Base-by-base conservation (phyloP, 108 stramenopile species). In the Craspedostauros australis region DNA sequence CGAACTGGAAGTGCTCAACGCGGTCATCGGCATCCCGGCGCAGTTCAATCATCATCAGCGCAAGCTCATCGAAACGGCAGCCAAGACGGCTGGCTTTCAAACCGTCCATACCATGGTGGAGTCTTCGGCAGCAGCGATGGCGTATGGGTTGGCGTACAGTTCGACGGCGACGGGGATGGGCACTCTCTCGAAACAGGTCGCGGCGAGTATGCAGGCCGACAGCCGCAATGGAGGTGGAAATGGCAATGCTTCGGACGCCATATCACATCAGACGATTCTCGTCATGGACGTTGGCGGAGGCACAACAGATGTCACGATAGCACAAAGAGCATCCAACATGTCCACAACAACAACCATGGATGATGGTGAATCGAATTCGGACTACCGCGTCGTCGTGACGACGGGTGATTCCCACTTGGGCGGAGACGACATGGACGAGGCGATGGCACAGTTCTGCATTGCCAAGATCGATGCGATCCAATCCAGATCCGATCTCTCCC, bases 261-360 rank as follows among this genome's bases (percentile, higher is more conserved):
- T n/a, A n/a, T n/a, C n/a, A n/a, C n/a, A n/a, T n/a, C n/a, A n/a
- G n/a, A 72, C 48, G 20, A 79, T 91, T 39, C 55, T 91, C 49
- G 89, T 91, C 1, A 83, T 91, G 47, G 89, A 91, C 45, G 86
- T 87, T 83, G 89, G 89, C 26, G 89, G 86, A 28, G 89, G 89
- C 1, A 91, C 89, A 3, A 87, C 89, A 3, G 89, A 91, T 76
- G 80, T 87, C 2, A 87, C 84, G 1, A 76, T 91, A 45, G 85
- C 79, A 58, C 40, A 29, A 52, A 34, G 39, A 48, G 39, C 30
- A 11, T 31, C 22, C 18, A 51, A 27, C 33, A 50, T 33, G 37
- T 26, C 3, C 2, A n/a, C 43, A 72, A 2, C 43, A 60, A 39
- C 41, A 49, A 12, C 49, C 20, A 5, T 29, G 42, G 39, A 54